A percentile compares a stretch with the other conserved stretches of the same genome.
phyloP scores from a whole-genome alignment of 1,284 basidiomycete species.

The Hypsizygus ulmarius region DNA sequence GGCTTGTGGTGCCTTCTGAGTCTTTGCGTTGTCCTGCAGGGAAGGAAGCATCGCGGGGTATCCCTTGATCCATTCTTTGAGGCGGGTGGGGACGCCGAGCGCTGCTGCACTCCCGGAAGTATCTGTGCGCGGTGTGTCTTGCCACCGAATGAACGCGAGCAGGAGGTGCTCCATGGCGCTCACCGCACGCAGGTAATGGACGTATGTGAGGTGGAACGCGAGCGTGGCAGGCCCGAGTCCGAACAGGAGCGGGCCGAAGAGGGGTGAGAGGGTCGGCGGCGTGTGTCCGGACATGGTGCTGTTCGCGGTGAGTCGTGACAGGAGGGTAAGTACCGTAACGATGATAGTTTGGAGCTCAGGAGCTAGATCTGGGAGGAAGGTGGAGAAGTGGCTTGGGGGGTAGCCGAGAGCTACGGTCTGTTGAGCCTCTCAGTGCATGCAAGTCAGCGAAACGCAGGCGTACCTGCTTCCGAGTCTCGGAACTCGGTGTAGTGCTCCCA shows the following conservation, averaged over 20 bases:
- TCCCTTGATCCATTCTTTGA: conserved; percentile 84
- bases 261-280: conserved; percentile 78
- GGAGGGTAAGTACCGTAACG: conserved; percentile 66
- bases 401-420: conserved; percentile 54
- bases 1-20: conserved; percentile 44
- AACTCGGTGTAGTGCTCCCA: conserved; percentile 81
- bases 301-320: conserved; percentile 79
- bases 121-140: conserved; percentile 50
- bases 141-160: conserved; percentile 80
- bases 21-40: conserved; percentile 31
- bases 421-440: background rate
- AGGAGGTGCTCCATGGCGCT: conserved; percentile 88
- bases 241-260: conserved; percentile 86
- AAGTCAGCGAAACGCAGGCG: conserved; percentile 22
- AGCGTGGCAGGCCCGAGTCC: conserved; percentile 59
- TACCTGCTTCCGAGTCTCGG: conserved; percentile 75
- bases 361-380: conserved; percentile 54
- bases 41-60: conserved; percentile 62
- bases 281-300: conserved; percentile 80
- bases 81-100: conserved; percentile 69
- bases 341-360: conserved; percentile 59
- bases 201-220: conserved; percentile 76
- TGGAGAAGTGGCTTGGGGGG: conserved; percentile 65
- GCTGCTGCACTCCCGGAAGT: conserved; percentile 48
- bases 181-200: conserved; percentile 76